These are phyloP conservation scores for Rhodofomes roseus DNA, from an alignment of 1,284 basidiomycete genomes.

Conservation along the genomic window DNA sequence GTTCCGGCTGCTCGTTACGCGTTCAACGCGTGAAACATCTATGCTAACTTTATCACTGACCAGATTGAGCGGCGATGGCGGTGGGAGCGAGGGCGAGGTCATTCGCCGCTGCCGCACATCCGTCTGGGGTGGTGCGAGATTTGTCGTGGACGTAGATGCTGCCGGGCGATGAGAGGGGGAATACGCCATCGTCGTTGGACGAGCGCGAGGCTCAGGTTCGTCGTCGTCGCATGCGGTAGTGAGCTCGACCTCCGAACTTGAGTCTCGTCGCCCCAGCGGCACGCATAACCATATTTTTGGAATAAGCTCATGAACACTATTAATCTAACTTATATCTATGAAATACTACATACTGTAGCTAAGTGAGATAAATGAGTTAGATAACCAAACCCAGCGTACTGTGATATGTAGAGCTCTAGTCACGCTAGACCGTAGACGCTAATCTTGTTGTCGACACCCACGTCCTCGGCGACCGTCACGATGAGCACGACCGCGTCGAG, in stretches of 20 bases:
- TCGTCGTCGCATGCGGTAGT: conserved; percentile 18
- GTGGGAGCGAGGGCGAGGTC: conserved; percentile 31
- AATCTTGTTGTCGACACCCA: background rate
- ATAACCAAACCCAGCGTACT: no score
- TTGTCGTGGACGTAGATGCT: conserved; percentile 25
- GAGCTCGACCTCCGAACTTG: conserved; percentile 4
- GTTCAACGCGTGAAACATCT: conserved; percentile 17
- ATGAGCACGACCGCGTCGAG: conserved; percentile 36
- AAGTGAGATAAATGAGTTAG: no score
- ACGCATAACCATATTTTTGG: background rate
- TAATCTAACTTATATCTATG: no score
- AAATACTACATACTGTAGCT: no score
- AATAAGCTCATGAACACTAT: background rate
- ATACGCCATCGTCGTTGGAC: conserved; percentile 24
- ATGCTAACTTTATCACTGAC: conserved; percentile 20
- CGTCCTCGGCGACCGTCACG: conserved; percentile 12
- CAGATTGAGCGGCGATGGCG: conserved; percentile 32
- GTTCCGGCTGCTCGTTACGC: conserved; percentile 29
- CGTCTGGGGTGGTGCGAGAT: conserved; percentile 26
- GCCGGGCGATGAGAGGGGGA: conserved; percentile 28
- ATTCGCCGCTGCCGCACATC: conserved; percentile 29
- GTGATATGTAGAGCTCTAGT: no score
- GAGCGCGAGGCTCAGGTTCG: conserved; percentile 26
- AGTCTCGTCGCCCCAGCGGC: background rate
- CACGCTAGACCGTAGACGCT: no score